Conservation (phyloP, 2,329 filamentous ascomycete species). For the Colletotrichum simmondsii region DNA sequence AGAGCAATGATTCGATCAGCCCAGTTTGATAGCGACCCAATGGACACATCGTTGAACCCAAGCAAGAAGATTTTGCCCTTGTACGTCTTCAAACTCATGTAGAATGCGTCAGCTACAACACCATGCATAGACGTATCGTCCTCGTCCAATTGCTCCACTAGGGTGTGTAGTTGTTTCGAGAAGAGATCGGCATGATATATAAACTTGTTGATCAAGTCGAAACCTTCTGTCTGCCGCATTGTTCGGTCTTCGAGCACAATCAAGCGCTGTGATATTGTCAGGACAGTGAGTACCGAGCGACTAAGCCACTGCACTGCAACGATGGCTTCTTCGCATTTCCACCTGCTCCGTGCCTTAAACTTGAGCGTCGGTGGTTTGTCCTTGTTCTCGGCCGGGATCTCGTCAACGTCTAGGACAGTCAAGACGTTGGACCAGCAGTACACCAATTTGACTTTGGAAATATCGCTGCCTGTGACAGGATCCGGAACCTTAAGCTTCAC, state of each 20-base stretch:
- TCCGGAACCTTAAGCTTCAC: slow-evolving; percentile 88
- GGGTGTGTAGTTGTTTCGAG: slow-evolving; percentile 82
- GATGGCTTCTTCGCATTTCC: slow-evolving; percentile 94
- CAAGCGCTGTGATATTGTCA: slow-evolving; percentile 94
- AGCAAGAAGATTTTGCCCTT: slow-evolving; percentile 93
- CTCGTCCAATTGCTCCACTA: slow-evolving; percentile 91
- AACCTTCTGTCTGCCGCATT: slow-evolving; percentile 92
- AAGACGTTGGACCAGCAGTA: slow-evolving; percentile 99
- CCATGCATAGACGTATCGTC: slow-evolving; percentile 92
- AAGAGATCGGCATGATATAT: slow-evolving; percentile 94
- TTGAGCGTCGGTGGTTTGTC: slow-evolving; percentile 82
- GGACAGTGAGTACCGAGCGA: slow-evolving; percentile 87
- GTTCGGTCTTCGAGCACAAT: slow-evolving; percentile 91
- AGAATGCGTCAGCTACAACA: slow-evolving; percentile 95
- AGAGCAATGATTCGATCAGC: slow-evolving; percentile 91
- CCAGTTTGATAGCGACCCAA: slow-evolving; percentile 96
- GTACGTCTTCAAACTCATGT: slow-evolving; percentile 97
- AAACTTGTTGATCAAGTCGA: slow-evolving; percentile 90
- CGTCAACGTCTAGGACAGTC: slow-evolving; percentile 89
- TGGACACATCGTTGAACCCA: slow-evolving; percentile 92
- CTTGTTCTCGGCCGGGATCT: slow-evolving; percentile 73
- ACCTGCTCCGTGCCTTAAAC: slow-evolving; percentile 86
- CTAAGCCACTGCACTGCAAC: slow-evolving; percentile 98
- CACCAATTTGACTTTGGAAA: slow-evolving; percentile 86
- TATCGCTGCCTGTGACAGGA: slow-evolving; percentile 71